A percentile compares a stretch with the other conserved stretches of the same genome.
These are phyloP conservation scores for Lolium perenne DNA, from an alignment of 176 grass and related monocot species.

Conservation along the genomic window DNA sequence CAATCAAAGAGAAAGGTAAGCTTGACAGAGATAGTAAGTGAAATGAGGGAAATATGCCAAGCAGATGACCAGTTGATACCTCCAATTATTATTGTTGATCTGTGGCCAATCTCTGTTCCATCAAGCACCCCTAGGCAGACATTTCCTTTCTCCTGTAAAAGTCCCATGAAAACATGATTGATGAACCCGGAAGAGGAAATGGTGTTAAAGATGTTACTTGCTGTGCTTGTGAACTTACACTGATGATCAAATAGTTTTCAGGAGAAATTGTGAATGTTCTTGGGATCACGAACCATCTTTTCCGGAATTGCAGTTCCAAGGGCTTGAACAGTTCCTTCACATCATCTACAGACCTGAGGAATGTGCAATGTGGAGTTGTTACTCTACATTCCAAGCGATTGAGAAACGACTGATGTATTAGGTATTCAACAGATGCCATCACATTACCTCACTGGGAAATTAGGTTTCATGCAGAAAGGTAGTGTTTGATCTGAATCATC, in stretches of 20 bases:
- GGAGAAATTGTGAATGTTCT: slow-evolving; percentile 69
- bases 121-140: slow-evolving; percentile 85
- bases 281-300: slow-evolving; percentile 66
- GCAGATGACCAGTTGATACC: slow-evolving; percentile 47
- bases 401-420: background rate
- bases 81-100: slow-evolving; percentile 82
- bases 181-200: slow-evolving; percentile 10
- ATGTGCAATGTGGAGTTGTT: background rate
- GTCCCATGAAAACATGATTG: background rate
- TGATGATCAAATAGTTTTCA: slow-evolving; percentile 81
- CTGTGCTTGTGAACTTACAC: slow-evolving; percentile 49
- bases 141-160: slow-evolving; percentile 80
- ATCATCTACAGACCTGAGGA: slow-evolving; percentile 77
- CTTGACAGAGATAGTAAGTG: slow-evolving; percentile 11
- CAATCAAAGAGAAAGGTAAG: background rate
- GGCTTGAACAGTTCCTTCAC: slow-evolving; percentile 82
- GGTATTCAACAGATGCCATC: background rate
- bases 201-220: background rate
- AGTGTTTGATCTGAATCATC: slow-evolving; percentile 82
- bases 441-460: slow-evolving; percentile 82
- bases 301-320: slow-evolving; percentile 70
- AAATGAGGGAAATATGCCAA: slow-evolving; percentile 10
- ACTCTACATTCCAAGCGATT: background rate
- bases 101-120: slow-evolving; percentile 64
- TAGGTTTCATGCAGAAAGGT: slow-evolving; percentile 77